Evolutionary conservation across 2,329 filamentous ascomycete species (phyloP), one percentile per base, ranked within the genome.

Genomic region (Cordyceps fumosorosea): DNA sequence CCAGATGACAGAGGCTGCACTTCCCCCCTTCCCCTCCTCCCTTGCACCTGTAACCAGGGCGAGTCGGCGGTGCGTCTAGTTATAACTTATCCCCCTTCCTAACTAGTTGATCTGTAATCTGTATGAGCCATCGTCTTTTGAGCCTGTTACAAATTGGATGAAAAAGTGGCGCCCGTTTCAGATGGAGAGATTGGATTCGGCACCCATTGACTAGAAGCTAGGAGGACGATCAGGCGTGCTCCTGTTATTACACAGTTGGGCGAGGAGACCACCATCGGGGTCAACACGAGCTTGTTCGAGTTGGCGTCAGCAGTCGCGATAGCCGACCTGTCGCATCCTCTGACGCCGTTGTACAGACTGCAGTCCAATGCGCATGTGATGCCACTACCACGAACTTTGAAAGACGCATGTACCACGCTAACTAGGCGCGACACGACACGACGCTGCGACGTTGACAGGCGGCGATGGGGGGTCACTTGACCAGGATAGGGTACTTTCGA

Each of bases 141-240:
- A 32, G 56, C 47, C n/a, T 51, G 56, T 52, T 40, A 59, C 45
- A 59, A 32, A 5, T 50, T 53, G 37, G 57, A 37, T 32, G 26
- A 32, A 60, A 60, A 54, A 60, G 40, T 61, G 51, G 58, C n/a
- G 34, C 51, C 51, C 50, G 58, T 61, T 61, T 61, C 58, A 55
- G 2, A 22, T 53, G 40, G 4, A 54, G 58, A 55, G 58, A 61
- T 61, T 61, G 29, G 42, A 55, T 48, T 55, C 51, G 45, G 48
- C 37, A 45, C 37, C 50, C n/a, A n/a, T n/a, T n/a, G n/a, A n/a
- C 29, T 8, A 32, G 29, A 32, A 32, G 20, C 53, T 55, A 45
- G 11, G 24, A 18, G 20, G 16, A 56, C 11, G 24, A 37, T 40
- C 34, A 37, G 10, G 29, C 34, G 12, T 5, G 11, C 34, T 37